Conservation (phyloP, 106 monocot species). For the Gastrodia elata region DNA sequence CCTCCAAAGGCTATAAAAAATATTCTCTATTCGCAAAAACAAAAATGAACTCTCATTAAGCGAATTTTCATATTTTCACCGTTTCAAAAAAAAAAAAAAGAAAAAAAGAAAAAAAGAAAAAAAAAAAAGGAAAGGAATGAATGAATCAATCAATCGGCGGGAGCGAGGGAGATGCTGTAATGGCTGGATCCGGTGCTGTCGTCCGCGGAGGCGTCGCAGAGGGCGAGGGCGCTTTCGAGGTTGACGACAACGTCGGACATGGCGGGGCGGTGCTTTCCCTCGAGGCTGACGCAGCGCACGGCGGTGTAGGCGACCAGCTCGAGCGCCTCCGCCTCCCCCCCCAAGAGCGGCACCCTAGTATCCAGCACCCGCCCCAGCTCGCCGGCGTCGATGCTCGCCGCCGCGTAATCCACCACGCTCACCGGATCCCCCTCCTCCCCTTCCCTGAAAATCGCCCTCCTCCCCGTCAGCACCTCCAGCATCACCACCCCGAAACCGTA, state of each 20-base stretch:
- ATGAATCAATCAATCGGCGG: background rate
- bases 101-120: background rate
- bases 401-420: slow-evolving; percentile 73
- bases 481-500: slow-evolving; percentile 44
- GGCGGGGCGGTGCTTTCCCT: slow-evolving; percentile 54
- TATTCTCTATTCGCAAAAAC: too few relatives aligned
- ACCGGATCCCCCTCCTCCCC: slow-evolving; percentile 37
- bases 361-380: slow-evolving; percentile 47
- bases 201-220: background rate
- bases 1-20: too few relatives aligned
- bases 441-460: slow-evolving; percentile 44
- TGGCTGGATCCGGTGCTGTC: background rate
- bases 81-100: too few relatives aligned
- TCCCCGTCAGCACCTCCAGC: slow-evolving; percentile 36
- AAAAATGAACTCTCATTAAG: too few relatives aligned
- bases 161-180: background rate
- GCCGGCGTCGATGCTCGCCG: slow-evolving; percentile 49
- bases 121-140: background rate
- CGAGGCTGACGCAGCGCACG: slow-evolving; percentile 50
- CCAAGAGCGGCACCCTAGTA: slow-evolving; percentile 39
- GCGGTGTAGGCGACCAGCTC: slow-evolving; percentile 71
- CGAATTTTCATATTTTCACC: too few relatives aligned
- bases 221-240: slow-evolving; percentile 41
- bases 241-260: slow-evolving; percentile 59
- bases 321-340: slow-evolving; percentile 61